Conservation (phyloP, 2,329 filamentous ascomycete species). For the Monilinia laxa region DNA sequence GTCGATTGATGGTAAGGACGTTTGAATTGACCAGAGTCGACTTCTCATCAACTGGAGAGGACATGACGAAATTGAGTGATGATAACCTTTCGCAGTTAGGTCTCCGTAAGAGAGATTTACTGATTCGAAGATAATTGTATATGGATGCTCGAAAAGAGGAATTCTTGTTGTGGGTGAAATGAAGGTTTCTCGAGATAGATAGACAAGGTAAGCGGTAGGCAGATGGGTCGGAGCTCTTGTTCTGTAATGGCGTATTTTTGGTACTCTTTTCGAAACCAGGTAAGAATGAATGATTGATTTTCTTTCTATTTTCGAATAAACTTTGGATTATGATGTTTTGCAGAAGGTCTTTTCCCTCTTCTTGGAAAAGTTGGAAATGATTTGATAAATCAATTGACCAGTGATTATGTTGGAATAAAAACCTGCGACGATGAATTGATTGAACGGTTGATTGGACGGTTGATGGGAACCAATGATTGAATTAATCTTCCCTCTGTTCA, state of each 20-base stretch:
- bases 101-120: not conserved
- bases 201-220: not conserved
- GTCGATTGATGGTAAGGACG: constrained; percentile 29
- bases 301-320: constrained; percentile 5
- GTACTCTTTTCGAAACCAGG: constrained; percentile 9
- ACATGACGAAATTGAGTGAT: constrained; percentile 10
- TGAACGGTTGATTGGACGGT: not conserved
- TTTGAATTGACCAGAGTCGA: constrained; percentile 18
- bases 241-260: not conserved
- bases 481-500: no score
- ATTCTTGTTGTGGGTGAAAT: not conserved
- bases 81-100: not conserved
- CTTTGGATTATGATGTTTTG: constrained; percentile 1
- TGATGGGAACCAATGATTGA: not conserved
- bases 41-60: constrained; percentile 27
- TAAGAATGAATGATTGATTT: not conserved
- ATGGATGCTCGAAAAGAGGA: not conserved
- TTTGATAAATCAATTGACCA: not conserved
- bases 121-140: not conserved
- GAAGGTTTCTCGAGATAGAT: not conserved
- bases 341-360: not conserved
- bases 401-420: not conserved
- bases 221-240: not conserved
- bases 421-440: not conserved
- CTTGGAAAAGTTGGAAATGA: not conserved